Base-by-base conservation (phyloP, 352 stramenopile genomes). In the Globisporangium cystogenes region DNA sequence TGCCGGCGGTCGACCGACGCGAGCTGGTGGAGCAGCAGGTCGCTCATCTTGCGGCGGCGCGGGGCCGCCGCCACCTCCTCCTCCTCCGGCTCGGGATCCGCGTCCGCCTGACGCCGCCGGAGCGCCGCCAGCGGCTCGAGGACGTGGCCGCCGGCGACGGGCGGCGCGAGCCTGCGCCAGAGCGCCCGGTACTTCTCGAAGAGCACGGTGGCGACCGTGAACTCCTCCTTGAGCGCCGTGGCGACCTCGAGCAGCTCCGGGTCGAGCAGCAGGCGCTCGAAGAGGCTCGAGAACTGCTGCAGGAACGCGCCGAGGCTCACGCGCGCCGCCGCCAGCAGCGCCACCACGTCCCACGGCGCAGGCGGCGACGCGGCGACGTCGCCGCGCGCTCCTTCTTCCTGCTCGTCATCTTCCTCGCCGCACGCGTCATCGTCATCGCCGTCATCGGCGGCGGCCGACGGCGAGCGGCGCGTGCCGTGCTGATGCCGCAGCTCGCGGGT, bases 171-270 rank as follows among this genome's bases (percentile, higher is more conserved):
- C 18, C 64, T 64, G 27, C 67, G 69, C 78, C 76, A 93, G 29
- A 92, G 57, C 46, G 75, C 48, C 7, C 76, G 69, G 57, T 81
- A 93, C 62, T 93, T 95, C 43, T 87, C 74, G 49, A 87, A 93
- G 14, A 93, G 53, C 51, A 93, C 62, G 2, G 76, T 78, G 3
- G 68, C 72, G 43, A 92, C 60, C 6, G 79, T 90, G 44, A 93
- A 90, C 45, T 92, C 72, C 56, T 92, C 80, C 46, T 93, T 95
- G 29, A 92, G 60, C 33, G 85, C 55, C 45, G 76, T 92, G 15
- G 76, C 83, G 49, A 85, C 72, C 16, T 73, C 62, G 36, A 92
- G 57, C 20, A 93, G 70, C 55, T 90, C 75, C 0, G 84, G 82
- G 18, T 86, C 66, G 47, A 95, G 57, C 46, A 93, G 56, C 33